A percentile compares a stretch with the other conserved stretches of the same genome.
These are phyloP conservation scores for Plenodomus lindquistii DNA, from an alignment of 2,329 filamentous ascomycete species.

Conservation along the genomic window DNA sequence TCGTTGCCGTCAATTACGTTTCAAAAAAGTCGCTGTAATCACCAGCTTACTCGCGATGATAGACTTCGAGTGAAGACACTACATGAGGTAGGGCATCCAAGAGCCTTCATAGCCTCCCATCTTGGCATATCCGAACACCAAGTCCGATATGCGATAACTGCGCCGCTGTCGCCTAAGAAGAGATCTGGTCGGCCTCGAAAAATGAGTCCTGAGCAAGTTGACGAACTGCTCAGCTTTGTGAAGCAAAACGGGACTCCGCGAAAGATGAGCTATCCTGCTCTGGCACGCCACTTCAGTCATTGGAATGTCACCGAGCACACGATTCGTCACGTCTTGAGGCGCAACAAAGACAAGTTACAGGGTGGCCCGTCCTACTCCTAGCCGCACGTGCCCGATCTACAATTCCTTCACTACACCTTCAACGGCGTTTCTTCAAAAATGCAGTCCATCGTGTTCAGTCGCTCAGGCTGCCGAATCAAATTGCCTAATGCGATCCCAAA, in stretches of 20 bases:
- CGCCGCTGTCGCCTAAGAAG: neutral
- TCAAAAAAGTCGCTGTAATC: too few species aligned
- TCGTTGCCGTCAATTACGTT: too few species aligned
- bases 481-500: conserved; percentile 45
- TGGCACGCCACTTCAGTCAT: neutral
- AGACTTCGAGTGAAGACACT: too few species aligned
- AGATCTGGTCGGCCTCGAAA: neutral
- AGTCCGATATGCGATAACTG: too few species aligned
- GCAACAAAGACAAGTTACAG: neutral
- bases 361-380: conserved; percentile 6
- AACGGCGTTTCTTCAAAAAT: conserved; percentile 45
- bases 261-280: neutral
- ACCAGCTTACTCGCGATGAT: too few species aligned
- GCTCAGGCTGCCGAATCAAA: conserved; percentile 39
- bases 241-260: neutral
- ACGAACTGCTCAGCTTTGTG: neutral
- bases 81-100: too few species aligned
- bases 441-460: conserved; percentile 46
- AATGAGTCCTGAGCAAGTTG: neutral
- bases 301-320: neutral
- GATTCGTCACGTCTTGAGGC: neutral
- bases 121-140: too few species aligned
- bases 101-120: too few species aligned
- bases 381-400: conserved; percentile 9
- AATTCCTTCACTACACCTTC: conserved; percentile 42